Percentiles rank a stretch among this genome's conserved stretches.
These are phyloP conservation scores for Oropetium thomaeum DNA, from an alignment of 176 grass and related monocot genomes.

Conservation along the genomic window DNA sequence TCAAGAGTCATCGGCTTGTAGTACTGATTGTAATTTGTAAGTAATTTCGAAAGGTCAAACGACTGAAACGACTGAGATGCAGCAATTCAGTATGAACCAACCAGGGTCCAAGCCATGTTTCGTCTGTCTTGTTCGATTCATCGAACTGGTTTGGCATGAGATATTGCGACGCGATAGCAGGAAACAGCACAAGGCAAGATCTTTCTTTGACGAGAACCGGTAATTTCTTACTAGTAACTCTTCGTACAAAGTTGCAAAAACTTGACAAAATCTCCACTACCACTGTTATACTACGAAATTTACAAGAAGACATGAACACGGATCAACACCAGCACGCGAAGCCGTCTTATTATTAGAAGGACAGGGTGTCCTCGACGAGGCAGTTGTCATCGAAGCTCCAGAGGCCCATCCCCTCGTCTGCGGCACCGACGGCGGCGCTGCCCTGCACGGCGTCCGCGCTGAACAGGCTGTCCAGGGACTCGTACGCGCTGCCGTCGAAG, in stretches of 20 bases:
- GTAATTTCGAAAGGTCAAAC: too few relatives aligned
- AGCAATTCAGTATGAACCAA: background rate
- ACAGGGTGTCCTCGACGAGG: constrained; percentile 58
- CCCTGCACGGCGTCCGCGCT: constrained; percentile 49
- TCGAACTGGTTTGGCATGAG: background rate
- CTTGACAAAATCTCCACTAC: background rate
- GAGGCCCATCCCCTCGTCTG: constrained; percentile 32
- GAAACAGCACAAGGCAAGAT: background rate
- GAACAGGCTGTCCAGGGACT: constrained; percentile 50
- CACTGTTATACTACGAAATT: too few relatives aligned
- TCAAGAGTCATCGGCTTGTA: background rate
- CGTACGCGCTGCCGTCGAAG: constrained; percentile 46
- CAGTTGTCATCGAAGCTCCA: constrained; percentile 91
- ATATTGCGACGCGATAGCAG: background rate
- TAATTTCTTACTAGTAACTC: background rate
- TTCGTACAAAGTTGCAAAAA: background rate
- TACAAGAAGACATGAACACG: constrained; percentile 26
- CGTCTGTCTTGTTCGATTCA: background rate
- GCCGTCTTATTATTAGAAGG: constrained; percentile 27
- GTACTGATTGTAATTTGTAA: background rate
- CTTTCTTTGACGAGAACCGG: background rate
- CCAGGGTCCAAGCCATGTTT: background rate
- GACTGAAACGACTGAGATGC: background rate
- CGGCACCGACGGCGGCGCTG: background rate
- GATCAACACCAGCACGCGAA: background rate